These are phyloP conservation scores for Eucalyptus camaldulensis DNA, from an alignment of 345 rosid species.

Conservation along the genomic window DNA sequence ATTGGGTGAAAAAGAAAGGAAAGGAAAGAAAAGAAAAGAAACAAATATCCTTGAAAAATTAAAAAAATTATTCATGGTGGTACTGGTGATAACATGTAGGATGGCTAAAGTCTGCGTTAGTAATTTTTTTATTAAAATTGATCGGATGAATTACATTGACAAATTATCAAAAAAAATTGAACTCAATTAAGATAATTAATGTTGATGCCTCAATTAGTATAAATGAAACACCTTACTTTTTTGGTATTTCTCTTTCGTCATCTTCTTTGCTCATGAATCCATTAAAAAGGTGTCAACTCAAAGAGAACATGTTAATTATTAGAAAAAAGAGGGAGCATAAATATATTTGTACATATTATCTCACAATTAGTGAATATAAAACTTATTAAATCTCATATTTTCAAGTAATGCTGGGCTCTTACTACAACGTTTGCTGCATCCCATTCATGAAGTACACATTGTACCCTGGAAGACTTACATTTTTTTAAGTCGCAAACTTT, in stretches of 20 bases:
- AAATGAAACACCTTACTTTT: too few relatives aligned
- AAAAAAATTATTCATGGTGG: too few relatives aligned
- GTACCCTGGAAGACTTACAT: too few relatives aligned
- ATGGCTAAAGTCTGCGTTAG: fast-evolving
- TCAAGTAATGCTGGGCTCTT: not conserved
- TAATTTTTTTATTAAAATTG: too few relatives aligned
- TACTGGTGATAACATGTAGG: too few relatives aligned
- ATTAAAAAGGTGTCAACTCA: not conserved
- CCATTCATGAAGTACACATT: not conserved
- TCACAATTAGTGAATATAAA: not conserved
- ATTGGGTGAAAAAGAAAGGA: too few relatives aligned
- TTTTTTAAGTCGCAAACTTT: too few relatives aligned
- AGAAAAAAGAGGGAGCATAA: not conserved
- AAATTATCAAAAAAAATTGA: too few relatives aligned
- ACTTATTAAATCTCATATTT: not conserved
- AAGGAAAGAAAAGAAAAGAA: too few relatives aligned
- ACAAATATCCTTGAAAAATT: too few relatives aligned
- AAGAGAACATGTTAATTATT: not conserved
- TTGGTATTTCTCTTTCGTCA: not conserved
- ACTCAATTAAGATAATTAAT: too few relatives aligned
- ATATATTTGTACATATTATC: not conserved
- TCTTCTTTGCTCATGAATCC: not conserved
- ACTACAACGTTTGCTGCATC: not conserved
- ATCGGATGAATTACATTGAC: fast-evolving
- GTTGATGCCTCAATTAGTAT: too few relatives aligned